Base-by-base conservation (phyloP, 768 basidiomycete species). In the Tricholoma furcatifolium region DNA sequence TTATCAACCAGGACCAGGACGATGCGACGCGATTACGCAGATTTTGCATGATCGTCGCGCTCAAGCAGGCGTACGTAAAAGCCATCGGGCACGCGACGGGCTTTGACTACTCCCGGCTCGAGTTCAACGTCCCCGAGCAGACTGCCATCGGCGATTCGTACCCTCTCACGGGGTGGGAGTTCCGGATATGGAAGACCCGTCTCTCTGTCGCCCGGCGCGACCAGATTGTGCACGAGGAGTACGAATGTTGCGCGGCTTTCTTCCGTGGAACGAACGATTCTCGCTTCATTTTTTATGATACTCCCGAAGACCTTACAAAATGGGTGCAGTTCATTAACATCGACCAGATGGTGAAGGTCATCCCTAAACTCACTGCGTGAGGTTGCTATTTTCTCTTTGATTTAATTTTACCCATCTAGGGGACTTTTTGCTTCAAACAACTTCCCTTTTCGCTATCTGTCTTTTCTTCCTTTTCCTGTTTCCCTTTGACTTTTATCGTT, bases 321-420 rank as follows among this genome's bases (percentile, higher is more conserved):
- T 91, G 89, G 88, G 87, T 91, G 12, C 88, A 91, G 69, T 92
- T 91, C 60, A 83, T 91, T 61, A 87, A 84, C 54, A 83, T 91
- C 51, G 87, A 91, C 70, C 85, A 90, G 68, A 81, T 91, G 74
- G 74, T 89, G 65, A 87, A 87, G 60, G 88, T 91, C 55, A 80
- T 88, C 15, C 83, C 84, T 17, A 91, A 90, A 67, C 70, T 91
- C 50, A 80, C 77, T 40, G 87, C 88, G n/a, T 81, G 64, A 46
- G 15, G 31, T 20, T 7, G 3, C 7, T 14, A 10, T 40, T 23
- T 3, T 17, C 21, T 41, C n/a, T 15, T 21, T 48, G 14, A 4
- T 27, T 49, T 12, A 24, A 2, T 2, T 14, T 34, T 42, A 27
- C 32, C n/a, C 23, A n/a, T 14, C 3, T n/a, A n/a, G n/a, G n/a